These are phyloP conservation scores for Calonectria honghensis DNA, from an alignment of 2,329 filamentous ascomycete genomes.

Conservation along the genomic window DNA sequence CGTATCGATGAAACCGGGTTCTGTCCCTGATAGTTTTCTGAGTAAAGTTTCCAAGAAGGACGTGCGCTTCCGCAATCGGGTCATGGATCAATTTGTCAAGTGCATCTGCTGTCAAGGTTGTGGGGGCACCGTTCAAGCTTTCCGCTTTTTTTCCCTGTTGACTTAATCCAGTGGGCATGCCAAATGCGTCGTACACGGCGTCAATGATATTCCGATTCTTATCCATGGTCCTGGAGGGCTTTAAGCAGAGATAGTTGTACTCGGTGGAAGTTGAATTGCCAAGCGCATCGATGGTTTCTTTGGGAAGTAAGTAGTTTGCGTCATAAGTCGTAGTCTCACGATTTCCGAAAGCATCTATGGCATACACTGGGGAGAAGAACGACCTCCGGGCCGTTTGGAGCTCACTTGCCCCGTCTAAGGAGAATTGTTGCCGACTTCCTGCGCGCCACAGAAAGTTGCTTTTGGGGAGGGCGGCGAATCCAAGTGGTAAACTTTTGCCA, in stretches of 20 bases:
- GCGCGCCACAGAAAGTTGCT: neutral
- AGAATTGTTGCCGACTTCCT: neutral
- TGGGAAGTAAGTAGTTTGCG: neutral
- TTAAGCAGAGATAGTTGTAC: neutral
- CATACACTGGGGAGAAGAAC: neutral
- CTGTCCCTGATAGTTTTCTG: neutral
- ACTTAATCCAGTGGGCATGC: neutral
- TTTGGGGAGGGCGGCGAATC: neutral
- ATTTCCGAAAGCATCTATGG: neutral
- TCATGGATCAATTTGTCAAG: neutral
- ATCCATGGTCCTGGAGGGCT: conserved; percentile 1
- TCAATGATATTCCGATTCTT: neutral
- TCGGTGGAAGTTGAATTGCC: neutral
- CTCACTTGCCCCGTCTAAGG: neutral
- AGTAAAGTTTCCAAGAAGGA: neutral
- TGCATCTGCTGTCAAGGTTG: neutral
- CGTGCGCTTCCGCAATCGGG: neutral
- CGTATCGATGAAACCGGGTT: neutral
- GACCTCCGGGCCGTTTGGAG: neutral
- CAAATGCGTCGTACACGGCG: neutral
- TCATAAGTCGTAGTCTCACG: neutral
- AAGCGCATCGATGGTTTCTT: neutral
- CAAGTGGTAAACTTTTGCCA: neutral
- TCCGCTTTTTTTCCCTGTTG: neutral
- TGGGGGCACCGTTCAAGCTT: neutral